Percentiles rank a stretch among this genome's conserved stretches.
Conservation (phyloP, 2,329 filamentous ascomycete genomes). For the Aspergillus sp. region DNA sequence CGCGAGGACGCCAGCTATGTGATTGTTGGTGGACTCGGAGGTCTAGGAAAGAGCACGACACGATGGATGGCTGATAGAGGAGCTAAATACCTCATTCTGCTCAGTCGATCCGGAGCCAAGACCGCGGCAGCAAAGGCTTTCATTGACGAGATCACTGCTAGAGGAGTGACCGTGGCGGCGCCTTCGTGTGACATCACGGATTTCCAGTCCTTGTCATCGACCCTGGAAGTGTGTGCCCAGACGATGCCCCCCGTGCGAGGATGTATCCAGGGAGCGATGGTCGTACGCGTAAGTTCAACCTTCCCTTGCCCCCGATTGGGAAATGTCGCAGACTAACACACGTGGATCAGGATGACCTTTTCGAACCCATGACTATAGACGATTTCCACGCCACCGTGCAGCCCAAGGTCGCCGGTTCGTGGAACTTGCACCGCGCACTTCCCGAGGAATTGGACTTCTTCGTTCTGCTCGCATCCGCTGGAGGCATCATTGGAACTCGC, state of each 20-base stretch:
- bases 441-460: conserved; percentile 2
- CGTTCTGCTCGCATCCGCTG: neutral
- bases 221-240: neutral
- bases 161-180: neutral
- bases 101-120: conserved; percentile 14
- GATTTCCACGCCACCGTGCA: too few species aligned
- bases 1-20: neutral
- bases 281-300: too few species aligned
- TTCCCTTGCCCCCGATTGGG: neutral
- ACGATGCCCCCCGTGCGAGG: conserved; percentile 4
- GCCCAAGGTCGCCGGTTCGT: neutral
- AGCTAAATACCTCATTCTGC: conserved; percentile 33
- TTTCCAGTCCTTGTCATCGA: neutral
- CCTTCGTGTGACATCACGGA: neutral
- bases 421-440: conserved; percentile 1
- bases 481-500: neutral
- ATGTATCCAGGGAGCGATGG: conserved; percentile 4
- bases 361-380: neutral
- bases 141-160: neutral
- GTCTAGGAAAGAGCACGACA: conserved; percentile 29
- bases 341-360: neutral
- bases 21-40: conserved; percentile 1
- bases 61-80: conserved; percentile 33
- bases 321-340: neutral
- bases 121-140: neutral